A percentile compares a stretch with the other conserved stretches of the same genome.
Evolutionary conservation across 1,139 yeast species (phyloP).

Genomic region (Nakaseomyces delphensis): DNA sequence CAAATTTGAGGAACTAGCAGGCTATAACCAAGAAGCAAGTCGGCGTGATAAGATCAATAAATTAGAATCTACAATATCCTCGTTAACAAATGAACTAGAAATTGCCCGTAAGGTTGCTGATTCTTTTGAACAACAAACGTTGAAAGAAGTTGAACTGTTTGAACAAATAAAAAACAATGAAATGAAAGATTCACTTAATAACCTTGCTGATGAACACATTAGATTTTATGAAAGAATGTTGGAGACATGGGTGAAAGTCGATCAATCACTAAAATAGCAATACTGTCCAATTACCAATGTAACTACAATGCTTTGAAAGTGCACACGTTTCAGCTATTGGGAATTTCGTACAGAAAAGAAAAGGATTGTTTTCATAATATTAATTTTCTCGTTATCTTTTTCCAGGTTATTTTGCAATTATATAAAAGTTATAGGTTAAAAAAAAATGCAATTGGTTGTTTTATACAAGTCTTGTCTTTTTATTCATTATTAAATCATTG

Average conservation of each 20-base stretch:
- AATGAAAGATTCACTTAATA: constrained; percentile 58
- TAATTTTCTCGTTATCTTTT: neutral
- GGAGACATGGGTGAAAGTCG: constrained; percentile 62
- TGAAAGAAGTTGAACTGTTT: constrained; percentile 72
- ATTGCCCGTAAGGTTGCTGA: constrained; percentile 65
- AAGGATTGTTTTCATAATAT: too few relatives aligned
- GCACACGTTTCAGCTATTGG: too few relatives aligned
- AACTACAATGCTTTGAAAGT: too few relatives aligned
- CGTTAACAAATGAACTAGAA: constrained; percentile 49
- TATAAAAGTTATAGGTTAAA: neutral
- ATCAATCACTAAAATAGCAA: constrained; percentile 25
- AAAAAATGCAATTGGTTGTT: neutral
- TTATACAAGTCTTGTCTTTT: neutral
- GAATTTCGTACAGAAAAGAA: too few relatives aligned
- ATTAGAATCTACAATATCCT: constrained; percentile 48
- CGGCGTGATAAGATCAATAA: constrained; percentile 45
- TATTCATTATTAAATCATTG: constrained; percentile 6
- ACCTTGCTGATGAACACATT: constrained; percentile 68
- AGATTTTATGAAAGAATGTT: constrained; percentile 65
- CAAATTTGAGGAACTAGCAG: constrained; percentile 52
- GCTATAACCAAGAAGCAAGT: constrained; percentile 49
- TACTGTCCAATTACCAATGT: neutral
- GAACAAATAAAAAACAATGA: constrained; percentile 74
- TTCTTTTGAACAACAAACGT: constrained; percentile 54
- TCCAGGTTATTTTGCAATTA: neutral